Conservation (phyloP, 805 yeast species). For the Isabelozyma gotoi region DNA sequence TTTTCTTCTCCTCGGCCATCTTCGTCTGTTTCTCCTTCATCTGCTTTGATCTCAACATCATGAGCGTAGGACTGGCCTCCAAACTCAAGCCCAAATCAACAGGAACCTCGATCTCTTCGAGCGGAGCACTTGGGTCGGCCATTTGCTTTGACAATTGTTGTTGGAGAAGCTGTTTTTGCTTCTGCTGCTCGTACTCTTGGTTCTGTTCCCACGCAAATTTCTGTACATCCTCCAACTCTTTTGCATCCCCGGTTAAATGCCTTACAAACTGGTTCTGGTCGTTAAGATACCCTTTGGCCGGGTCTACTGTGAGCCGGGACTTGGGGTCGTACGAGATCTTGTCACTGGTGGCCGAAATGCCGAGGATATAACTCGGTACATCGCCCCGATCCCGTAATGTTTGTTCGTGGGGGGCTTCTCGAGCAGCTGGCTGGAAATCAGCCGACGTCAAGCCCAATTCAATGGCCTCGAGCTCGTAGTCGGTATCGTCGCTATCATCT, state of each 20-base stretch:
- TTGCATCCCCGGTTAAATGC: conserved; percentile 28
- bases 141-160: conserved; percentile 5
- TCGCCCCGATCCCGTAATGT: conserved; percentile 69
- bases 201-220: conserved; percentile 36
- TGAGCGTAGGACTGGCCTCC: conserved; percentile 38
- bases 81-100: conserved; percentile 27
- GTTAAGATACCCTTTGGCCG: conserved; percentile 30
- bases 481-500: conserved; percentile 31
- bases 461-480: conserved; percentile 38
- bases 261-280: conserved; percentile 51
- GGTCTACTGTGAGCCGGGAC: conserved; percentile 38
- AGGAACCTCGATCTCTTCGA: conserved; percentile 9
- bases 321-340: conserved; percentile 55
- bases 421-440: conserved; percentile 20
- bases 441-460: conserved; percentile 31
- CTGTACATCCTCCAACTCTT: conserved; percentile 23
- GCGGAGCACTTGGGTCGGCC: neutral
- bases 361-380: conserved; percentile 63
- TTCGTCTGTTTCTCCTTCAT: conserved; percentile 14
- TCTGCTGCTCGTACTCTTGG: conserved; percentile 11
- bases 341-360: conserved; percentile 28
- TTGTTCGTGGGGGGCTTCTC: conserved; percentile 39
- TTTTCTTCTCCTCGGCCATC: conserved; percentile 10
- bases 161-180: conserved; percentile 8
- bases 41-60: conserved; percentile 27